Conservation (phyloP, 352 stramenopile genomes). For the Phytophthora parvispora region DNA sequence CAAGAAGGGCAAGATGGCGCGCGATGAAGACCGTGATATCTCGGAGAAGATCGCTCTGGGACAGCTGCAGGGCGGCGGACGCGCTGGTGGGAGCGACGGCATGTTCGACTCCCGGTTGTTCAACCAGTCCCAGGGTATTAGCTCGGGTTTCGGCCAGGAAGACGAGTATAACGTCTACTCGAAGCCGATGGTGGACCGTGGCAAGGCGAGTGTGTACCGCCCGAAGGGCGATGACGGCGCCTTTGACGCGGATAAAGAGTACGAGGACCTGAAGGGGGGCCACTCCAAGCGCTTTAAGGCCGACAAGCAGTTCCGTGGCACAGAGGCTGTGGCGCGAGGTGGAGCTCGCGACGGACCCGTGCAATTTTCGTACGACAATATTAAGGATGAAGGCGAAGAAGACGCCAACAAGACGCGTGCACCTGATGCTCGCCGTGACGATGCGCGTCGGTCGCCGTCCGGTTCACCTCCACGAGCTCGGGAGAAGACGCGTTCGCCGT, state of each 20-base stretch:
- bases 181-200: constrained; percentile 96
- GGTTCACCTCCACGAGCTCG: constrained; percentile 4
- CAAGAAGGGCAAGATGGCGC: constrained; percentile 92
- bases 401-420: constrained; percentile 18
- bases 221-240: constrained; percentile 92
- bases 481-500: constrained; percentile 20
- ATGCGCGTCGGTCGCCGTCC: constrained; percentile 18
- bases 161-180: constrained; percentile 99
- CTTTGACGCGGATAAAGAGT: constrained; percentile 89
- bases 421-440: constrained; percentile 11
- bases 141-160: constrained; percentile 96
- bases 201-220: constrained; percentile 91
- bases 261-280: constrained; percentile 91
- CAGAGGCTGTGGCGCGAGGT: constrained; percentile 62
- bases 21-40: constrained; percentile 97
- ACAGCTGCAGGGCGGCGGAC: constrained; percentile 92
- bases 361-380: constrained; percentile 86
- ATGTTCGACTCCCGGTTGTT: constrained; percentile 99
- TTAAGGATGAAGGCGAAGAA: constrained; percentile 52
- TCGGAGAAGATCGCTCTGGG: constrained; percentile 99
- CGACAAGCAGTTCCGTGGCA: constrained; percentile 91
- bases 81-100: constrained; percentile 78
- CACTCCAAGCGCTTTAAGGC: constrained; percentile 90
- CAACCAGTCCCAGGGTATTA: constrained; percentile 98
- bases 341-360: constrained; percentile 77